phyloP scores from a whole-genome alignment of 2,329 filamentous ascomycete genomes.

The Fusarium vanettenii region DNA sequence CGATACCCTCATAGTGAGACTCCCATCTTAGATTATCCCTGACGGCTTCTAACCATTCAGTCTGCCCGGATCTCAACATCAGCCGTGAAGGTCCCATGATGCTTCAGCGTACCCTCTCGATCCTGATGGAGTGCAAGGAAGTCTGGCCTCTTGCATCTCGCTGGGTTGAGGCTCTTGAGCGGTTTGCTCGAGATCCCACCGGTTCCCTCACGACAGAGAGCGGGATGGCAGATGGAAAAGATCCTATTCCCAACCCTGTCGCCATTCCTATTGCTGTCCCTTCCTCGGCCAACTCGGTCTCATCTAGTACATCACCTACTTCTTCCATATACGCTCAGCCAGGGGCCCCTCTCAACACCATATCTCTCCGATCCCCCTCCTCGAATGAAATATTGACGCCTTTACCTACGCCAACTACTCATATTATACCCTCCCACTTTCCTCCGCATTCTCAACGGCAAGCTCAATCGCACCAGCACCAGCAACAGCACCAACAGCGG shows the following conservation, averaged over 20 bases:
- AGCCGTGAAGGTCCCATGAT: constrained; percentile 57
- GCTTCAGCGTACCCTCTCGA: constrained; percentile 57
- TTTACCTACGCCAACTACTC: constrained; percentile 9
- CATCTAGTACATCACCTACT: constrained; percentile 29
- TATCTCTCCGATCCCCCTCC: constrained; percentile 22
- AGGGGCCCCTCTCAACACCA: constrained; percentile 18
- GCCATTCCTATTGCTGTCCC: constrained; percentile 14
- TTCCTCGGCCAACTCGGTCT: constrained; percentile 26
- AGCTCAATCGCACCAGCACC: constrained; percentile 10
- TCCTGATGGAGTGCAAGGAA: constrained; percentile 60
- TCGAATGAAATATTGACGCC: constrained; percentile 27
- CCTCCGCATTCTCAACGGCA: constrained; percentile 40
- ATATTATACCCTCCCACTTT: constrained; percentile 22
- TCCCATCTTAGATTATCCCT: background rate
- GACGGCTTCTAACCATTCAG: constrained; percentile 44
- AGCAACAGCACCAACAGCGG: constrained; percentile 4
- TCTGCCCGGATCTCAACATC: constrained; percentile 56
- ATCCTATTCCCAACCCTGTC: constrained; percentile 45
- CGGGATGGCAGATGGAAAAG: constrained; percentile 62
- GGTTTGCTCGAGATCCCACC: constrained; percentile 58
- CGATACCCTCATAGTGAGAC: constrained; percentile 62
- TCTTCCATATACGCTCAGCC: constrained; percentile 28
- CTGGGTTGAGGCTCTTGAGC: constrained; percentile 63
- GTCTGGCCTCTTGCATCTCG: constrained; percentile 65
- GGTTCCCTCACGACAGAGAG: constrained; percentile 55